These are phyloP conservation scores for Austropuccinia psidii DNA, from an alignment of 1,284 basidiomycete genomes.

Conservation along the genomic window DNA sequence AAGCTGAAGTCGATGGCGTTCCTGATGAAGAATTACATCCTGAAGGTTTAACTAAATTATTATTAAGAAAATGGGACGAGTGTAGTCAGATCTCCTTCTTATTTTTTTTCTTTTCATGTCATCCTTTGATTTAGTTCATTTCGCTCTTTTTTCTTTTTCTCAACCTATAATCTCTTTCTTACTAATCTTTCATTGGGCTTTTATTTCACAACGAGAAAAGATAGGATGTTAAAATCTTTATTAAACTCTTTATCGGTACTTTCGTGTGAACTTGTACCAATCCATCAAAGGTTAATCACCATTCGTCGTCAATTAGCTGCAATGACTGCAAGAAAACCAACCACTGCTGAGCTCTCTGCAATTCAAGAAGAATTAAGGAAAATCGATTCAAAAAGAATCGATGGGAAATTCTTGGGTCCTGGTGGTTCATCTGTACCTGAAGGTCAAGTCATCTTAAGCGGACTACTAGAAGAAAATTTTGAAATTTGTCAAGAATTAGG, in stretches of 20 bases:
- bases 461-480: conserved; percentile 91
- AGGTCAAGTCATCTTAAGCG: conserved; percentile 63
- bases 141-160: not conserved
- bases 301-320: conserved; percentile 82
- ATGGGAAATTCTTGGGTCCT: conserved; percentile 90
- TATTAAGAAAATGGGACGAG: conserved; percentile 33
- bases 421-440: conserved; percentile 76
- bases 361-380: conserved; percentile 86
- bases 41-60: conserved; percentile 43
- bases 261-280: conserved; percentile 75
- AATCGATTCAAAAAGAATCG: conserved; percentile 91
- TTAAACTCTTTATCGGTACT: conserved; percentile 76
- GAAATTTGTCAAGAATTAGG: conserved; percentile 94
- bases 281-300: conserved; percentile 79
- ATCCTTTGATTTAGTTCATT: not conserved
- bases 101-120: not conserved
- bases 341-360: conserved; percentile 79
- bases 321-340: conserved; percentile 74
- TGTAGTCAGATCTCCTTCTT: conserved; percentile 2
- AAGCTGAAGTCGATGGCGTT: conserved; percentile 36
- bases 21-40: conserved; percentile 37
- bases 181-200: not conserved
- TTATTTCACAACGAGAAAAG: conserved; percentile 49
- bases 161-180: not conserved
- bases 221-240: conserved; percentile 65